These are phyloP conservation scores for Microcos paniculata DNA, from an alignment of 345 rosid genomes.

Conservation along the genomic window DNA sequence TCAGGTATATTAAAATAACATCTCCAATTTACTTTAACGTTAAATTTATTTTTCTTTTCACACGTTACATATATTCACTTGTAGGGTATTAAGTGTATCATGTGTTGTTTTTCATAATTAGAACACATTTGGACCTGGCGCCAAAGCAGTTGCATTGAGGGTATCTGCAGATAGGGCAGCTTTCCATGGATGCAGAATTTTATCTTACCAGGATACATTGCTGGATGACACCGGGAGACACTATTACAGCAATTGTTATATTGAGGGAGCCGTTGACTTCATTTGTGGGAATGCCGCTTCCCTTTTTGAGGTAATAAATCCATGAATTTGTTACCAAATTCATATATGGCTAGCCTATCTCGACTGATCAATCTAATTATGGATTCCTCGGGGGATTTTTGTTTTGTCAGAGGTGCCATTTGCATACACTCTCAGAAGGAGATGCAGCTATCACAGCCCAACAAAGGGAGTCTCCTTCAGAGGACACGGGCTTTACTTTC, in stretches of 20 bases:
- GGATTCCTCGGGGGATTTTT: not conserved
- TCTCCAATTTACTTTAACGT: not conserved
- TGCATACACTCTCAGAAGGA: slow-evolving; percentile 15
- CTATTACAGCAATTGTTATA: slow-evolving; percentile 17
- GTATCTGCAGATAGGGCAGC: slow-evolving; percentile 22
- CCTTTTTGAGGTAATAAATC: slow-evolving; percentile 16
- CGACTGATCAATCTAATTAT: not conserved
- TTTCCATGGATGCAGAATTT: slow-evolving; percentile 17
- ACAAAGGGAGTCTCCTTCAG: slow-evolving; percentile 13
- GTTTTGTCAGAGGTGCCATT: slow-evolving; percentile 12
- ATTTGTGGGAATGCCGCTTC: slow-evolving; percentile 20
- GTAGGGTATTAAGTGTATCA: not conserved
- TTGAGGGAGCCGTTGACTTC: slow-evolving; percentile 24
- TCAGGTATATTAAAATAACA: slow-evolving; percentile 35
- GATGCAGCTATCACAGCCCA: slow-evolving; percentile 19
- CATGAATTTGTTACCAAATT: not conserved
- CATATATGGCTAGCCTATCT: not conserved
- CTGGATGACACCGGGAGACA: slow-evolving; percentile 20
- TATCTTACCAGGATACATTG: slow-evolving; percentile 14
- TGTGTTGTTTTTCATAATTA: not conserved
- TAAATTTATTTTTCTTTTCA: not conserved
- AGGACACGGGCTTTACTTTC: slow-evolving; percentile 18
- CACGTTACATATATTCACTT: not conserved
- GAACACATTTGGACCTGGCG: slow-evolving; percentile 15
- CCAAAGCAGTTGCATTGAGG: slow-evolving; percentile 21